Percentiles rank a stretch among this genome's conserved stretches.
These are phyloP conservation scores for Dianthus caryophyllus DNA, from an alignment of 148 eudicot species.

Conservation along the genomic window DNA sequence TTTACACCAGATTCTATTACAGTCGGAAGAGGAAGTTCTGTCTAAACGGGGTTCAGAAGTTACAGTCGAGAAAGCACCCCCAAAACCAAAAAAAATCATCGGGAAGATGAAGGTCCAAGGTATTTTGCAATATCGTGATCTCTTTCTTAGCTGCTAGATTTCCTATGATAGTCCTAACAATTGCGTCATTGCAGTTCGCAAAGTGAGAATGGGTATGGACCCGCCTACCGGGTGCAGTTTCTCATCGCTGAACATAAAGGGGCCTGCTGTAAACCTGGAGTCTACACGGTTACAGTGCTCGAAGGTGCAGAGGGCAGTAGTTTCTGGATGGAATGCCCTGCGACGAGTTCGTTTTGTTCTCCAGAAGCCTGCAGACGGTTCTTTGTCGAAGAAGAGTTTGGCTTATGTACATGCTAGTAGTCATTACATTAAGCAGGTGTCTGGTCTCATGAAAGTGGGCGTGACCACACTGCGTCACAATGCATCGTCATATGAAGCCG, in stretches of 20 bases:
- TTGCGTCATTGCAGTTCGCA: slow-evolving; percentile 54
- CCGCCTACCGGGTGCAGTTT: slow-evolving; percentile 84
- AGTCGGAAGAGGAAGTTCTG: slow-evolving; percentile 78
- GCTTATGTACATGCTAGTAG: slow-evolving; percentile 89
- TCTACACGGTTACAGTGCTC: slow-evolving; percentile 45
- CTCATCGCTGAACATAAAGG: slow-evolving; percentile 42
- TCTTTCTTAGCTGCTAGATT: not conserved
- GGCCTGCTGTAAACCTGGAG: slow-evolving; percentile 53
- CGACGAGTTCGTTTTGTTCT: slow-evolving; percentile 56
- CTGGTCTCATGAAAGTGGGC: slow-evolving; percentile 85
- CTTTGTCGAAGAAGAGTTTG: slow-evolving; percentile 71
- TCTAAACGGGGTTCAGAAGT: slow-evolving; percentile 54
- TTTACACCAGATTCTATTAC: slow-evolving; percentile 67
- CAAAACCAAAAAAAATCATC: slow-evolving; percentile 77
- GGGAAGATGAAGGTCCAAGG: slow-evolving; percentile 98
- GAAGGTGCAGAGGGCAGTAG: slow-evolving; percentile 42
- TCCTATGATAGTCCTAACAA: slow-evolving; percentile 9
- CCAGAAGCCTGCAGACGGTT: slow-evolving; percentile 52
- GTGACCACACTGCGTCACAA: slow-evolving; percentile 64
- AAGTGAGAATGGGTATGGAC: slow-evolving; percentile 79
- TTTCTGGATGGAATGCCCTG: slow-evolving; percentile 72
- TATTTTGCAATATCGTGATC: slow-evolving; percentile 21
- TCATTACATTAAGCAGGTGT: slow-evolving; percentile 77
- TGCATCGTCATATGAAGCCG: slow-evolving; percentile 64
- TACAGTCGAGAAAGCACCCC: slow-evolving; percentile 50